Evolutionary conservation across 495 filamentous ascomycete species (phyloP).

Genomic region (Filosporella fistucella): DNA sequence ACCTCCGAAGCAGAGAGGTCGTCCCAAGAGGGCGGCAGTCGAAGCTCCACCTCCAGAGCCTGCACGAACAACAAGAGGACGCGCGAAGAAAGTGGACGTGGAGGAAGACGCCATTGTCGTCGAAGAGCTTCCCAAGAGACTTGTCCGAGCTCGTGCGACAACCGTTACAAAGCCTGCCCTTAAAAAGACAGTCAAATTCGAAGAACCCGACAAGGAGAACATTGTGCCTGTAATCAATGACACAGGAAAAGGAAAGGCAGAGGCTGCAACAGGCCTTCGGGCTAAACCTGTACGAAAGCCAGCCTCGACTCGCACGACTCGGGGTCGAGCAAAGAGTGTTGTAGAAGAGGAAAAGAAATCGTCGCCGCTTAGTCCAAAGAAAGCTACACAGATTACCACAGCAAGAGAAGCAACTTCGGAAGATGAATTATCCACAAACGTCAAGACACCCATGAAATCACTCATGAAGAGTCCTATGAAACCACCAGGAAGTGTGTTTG

Average conservation of each 20-base stretch:
- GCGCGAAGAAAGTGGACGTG: slow-evolving; percentile 21
- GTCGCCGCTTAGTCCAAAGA: slow-evolving; percentile 49
- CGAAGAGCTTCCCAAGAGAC: slow-evolving; percentile 24
- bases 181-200: slow-evolving; percentile 53
- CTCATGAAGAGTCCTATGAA: slow-evolving; percentile 44
- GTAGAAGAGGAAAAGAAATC: slow-evolving; percentile 14
- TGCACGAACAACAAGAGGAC: slow-evolving; percentile 33
- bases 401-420: slow-evolving; percentile 36
- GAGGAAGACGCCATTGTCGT: slow-evolving; percentile 24
- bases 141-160: slow-evolving; percentile 29
- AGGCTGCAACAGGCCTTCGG: slow-evolving; percentile 32
- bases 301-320: slow-evolving; percentile 20
- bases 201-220: slow-evolving; percentile 56
- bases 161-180: slow-evolving; percentile 26
- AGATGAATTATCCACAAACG: slow-evolving; percentile 47
- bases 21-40: slow-evolving; percentile 19
- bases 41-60: slow-evolving; percentile 12
- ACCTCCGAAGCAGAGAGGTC: slow-evolving; percentile 33
- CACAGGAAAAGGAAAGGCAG: slow-evolving; percentile 27
- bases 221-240: slow-evolving; percentile 21
- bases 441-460: slow-evolving; percentile 42
- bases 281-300: slow-evolving; percentile 38
- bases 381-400: slow-evolving; percentile 42
- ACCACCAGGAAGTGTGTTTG: slow-evolving; percentile 28
- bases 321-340: slow-evolving; percentile 14